Percentiles rank a stretch among this genome's conserved stretches.
These are phyloP conservation scores for Dactylellina sp. DNA, from an alignment of 2,329 filamentous ascomycete genomes.

Conservation along the genomic window DNA sequence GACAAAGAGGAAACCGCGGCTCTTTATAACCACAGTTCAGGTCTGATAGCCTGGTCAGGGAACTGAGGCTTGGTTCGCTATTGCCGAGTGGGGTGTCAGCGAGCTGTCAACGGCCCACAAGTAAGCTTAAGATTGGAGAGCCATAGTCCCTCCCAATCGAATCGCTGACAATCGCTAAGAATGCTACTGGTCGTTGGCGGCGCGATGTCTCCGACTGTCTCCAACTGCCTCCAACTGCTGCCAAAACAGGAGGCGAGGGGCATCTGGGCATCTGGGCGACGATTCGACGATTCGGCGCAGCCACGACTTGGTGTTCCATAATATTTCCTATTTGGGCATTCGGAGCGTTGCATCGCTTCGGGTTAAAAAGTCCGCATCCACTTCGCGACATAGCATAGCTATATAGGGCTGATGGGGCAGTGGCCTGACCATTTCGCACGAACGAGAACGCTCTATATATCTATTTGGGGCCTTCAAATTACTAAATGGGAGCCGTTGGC, in stretches of 20 bases:
- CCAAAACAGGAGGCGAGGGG: too few species aligned
- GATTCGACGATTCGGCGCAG: too few species aligned
- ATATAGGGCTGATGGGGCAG: constrained; percentile 3
- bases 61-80: background rate
- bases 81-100: constrained; percentile 8
- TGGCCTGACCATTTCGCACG: too few species aligned
- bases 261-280: too few species aligned
- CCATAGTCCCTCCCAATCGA: background rate
- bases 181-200: background rate
- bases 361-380: constrained; percentile 5
- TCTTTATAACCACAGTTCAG: background rate
- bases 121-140: background rate
- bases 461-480: too few species aligned
- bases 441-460: too few species aligned
- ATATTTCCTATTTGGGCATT: constrained; percentile 5
- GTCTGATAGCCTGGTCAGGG: background rate
- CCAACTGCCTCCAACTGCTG: too few species aligned
- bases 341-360: constrained; percentile 19
- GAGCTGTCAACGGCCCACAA: background rate
- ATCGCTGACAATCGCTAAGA: background rate
- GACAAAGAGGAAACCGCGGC: background rate
- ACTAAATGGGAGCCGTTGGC: too few species aligned
- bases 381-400: too few species aligned
- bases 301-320: background rate
- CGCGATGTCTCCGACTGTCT: too few species aligned